A percentile compares a stretch with the other conserved stretches of the same genome.
Evolutionary conservation across 2,329 filamentous ascomycete genomes (phyloP).

Genomic region (Xylariaceae sp.): DNA sequence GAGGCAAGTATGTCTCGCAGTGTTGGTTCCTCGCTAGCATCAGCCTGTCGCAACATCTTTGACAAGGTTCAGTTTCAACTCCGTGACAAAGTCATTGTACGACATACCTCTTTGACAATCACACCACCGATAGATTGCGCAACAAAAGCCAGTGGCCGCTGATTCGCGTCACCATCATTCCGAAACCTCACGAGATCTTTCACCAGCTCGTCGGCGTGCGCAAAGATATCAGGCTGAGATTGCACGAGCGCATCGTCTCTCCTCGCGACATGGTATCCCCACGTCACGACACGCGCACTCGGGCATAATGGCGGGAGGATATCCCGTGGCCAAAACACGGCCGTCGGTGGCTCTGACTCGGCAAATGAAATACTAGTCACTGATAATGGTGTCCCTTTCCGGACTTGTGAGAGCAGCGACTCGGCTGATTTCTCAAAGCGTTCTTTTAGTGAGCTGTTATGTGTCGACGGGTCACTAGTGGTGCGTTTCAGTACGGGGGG

Average conservation of each 20-base stretch:
- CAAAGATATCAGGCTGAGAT: conserved; percentile 11
- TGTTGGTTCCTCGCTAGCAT: conserved; percentile 1
- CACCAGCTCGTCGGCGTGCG: conserved; percentile 9
- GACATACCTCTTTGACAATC: conserved; percentile 13
- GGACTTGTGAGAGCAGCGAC: background rate
- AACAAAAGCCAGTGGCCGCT: conserved; percentile 10
- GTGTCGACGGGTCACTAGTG: background rate
- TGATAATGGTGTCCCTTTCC: background rate
- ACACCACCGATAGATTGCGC: conserved; percentile 14
- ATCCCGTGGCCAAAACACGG: conserved; percentile 12
- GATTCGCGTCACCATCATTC: background rate
- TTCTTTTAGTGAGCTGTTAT: conserved; percentile 1
- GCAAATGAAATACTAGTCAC: background rate
- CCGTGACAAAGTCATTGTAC: background rate
- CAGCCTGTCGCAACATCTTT: conserved; percentile 11
- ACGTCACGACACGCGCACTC: conserved; percentile 11
- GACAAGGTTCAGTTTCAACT: background rate
- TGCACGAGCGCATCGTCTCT: conserved; percentile 2
- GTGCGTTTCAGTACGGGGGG: background rate
- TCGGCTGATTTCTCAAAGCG: conserved; percentile 4
- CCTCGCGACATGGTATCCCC: conserved; percentile 12
- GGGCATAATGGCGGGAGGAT: conserved; percentile 9
- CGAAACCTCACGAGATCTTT: conserved; percentile 4
- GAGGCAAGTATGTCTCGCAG: conserved; percentile 8
- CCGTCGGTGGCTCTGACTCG: background rate